These are phyloP conservation scores for Hyaloscypha bicolor DNA, from an alignment of 495 filamentous ascomycete species.

Conservation along the genomic window DNA sequence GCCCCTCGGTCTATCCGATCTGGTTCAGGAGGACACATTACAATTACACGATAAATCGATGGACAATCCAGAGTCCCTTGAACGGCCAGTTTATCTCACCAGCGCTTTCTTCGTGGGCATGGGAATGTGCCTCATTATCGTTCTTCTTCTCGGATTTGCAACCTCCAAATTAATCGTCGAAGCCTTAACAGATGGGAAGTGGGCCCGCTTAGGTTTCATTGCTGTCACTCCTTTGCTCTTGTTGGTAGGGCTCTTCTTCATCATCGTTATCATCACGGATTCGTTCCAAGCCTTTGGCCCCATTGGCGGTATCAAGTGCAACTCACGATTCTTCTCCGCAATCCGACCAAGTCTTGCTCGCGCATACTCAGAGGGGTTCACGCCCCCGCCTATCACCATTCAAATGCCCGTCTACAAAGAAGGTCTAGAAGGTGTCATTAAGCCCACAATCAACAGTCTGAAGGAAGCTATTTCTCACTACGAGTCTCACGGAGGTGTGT, in stretches of 20 bases:
- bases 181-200: too few species aligned
- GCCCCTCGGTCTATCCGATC: too few species aligned
- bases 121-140: too few species aligned
- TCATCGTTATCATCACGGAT: conserved; percentile 14
- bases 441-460: conserved; percentile 40
- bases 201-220: too few species aligned
- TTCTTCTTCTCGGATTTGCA: too few species aligned
- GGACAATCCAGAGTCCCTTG: too few species aligned
- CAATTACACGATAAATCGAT: too few species aligned
- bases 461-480: conserved; percentile 48
- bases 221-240: too few species aligned
- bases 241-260: conserved; percentile 19
- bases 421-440: conserved; percentile 35
- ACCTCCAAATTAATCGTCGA: too few species aligned
- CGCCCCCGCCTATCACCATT: conserved; percentile 29
- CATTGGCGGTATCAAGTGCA: conserved; percentile 6
- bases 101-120: too few species aligned
- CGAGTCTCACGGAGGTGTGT: conserved; percentile 65
- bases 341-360: conserved; percentile 12
- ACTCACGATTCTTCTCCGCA: conserved; percentile 21
- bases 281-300: conserved; percentile 24
- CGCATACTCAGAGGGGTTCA: conserved; percentile 6
- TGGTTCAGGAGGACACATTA: too few species aligned
- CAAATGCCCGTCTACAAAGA: conserved; percentile 41
- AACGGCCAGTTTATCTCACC: too few species aligned